Base-by-base conservation (phyloP, 2,329 filamentous ascomycete species). In the Calonectria hawksworthii region DNA sequence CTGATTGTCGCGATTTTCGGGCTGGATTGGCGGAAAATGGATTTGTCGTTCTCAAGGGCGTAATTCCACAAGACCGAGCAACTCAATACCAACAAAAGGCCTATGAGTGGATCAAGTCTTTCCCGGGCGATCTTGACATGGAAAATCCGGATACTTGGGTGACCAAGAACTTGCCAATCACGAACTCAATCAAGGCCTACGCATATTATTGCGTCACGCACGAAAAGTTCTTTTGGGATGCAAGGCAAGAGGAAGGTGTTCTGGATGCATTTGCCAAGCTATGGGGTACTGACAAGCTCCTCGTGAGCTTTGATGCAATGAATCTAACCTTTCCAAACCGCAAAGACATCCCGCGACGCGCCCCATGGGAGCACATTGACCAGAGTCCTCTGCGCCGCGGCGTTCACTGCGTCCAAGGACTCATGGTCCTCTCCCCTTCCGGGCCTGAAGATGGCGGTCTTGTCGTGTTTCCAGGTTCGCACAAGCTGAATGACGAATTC, bases 391-490 rank as follows among this genome's bases (percentile, higher is more conserved):
- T 77, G 32, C 73, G 77, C 13, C 65, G 77, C 14, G 82, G 79
- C 14, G 64, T 82, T 5, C 79, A 83, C 28, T 83, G 81, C 68
- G 73, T 83, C 3, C 80, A 82, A 63, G 80, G 80, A 0, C 75
- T 82, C 30, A 74, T 83, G 44, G 80, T 79, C 30, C 54, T 81
- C 13, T 72, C 64, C 9, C 30, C 23, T 4, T 32, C 67, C 3
- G 75, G 75, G 0, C 59, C 51, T 3, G 63, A 74, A 5, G 73
- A 76, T 34, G 76, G 74, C 21, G 69, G 73, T 4, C 34, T 77
- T 23, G 67, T 68, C 5, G 73, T 77, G 8, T 72, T 87, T 85
- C 13, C 66, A 2, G 71, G 65, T 13, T 30, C 32, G 13, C 44
- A 50, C 47, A 23, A n/a, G 13, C 67, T 76, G 11, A 54, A 70